Evolutionary conservation across 2,329 filamentous ascomycete genomes (phyloP).

Genomic region (Arthrobotrys megalospora): DNA sequence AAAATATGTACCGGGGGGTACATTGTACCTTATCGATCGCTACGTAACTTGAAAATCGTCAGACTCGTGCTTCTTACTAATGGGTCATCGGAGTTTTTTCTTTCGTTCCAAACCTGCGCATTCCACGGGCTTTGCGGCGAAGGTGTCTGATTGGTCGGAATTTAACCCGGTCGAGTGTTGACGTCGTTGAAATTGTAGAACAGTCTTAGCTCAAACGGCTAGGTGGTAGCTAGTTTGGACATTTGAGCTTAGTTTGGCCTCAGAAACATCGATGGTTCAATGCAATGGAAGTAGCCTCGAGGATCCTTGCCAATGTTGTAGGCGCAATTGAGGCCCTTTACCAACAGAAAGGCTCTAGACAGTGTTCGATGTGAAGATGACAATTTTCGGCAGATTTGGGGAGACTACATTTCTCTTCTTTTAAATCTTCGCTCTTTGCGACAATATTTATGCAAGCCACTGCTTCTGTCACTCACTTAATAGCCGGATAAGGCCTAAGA

Average conservation of each 20-base stretch:
- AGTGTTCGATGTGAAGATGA: background rate
- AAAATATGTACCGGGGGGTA: conserved; percentile 28
- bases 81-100: background rate
- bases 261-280: background rate
- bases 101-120: background rate
- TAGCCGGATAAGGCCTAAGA: background rate
- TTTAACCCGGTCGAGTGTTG: conserved; percentile 28
- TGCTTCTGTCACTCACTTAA: background rate
- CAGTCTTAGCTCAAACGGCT: conserved; percentile 17
- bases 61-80: background rate
- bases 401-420: background rate
- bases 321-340: too few relatives aligned
- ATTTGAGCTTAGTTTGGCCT: background rate
- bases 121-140: background rate
- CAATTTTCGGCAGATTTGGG: background rate
- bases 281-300: background rate
- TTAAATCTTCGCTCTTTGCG: background rate
- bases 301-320: too few relatives aligned
- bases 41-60: conserved; percentile 11
- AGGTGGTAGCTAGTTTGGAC: too few relatives aligned
- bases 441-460: background rate
- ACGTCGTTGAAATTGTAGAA: conserved; percentile 53
- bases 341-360: too few relatives aligned
- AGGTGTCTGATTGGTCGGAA: conserved; percentile 24
- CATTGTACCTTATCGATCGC: conserved; percentile 40